These are phyloP conservation scores for Aspergillus transmontanensis DNA, from an alignment of 2,329 filamentous ascomycete species.

Conservation along the genomic window DNA sequence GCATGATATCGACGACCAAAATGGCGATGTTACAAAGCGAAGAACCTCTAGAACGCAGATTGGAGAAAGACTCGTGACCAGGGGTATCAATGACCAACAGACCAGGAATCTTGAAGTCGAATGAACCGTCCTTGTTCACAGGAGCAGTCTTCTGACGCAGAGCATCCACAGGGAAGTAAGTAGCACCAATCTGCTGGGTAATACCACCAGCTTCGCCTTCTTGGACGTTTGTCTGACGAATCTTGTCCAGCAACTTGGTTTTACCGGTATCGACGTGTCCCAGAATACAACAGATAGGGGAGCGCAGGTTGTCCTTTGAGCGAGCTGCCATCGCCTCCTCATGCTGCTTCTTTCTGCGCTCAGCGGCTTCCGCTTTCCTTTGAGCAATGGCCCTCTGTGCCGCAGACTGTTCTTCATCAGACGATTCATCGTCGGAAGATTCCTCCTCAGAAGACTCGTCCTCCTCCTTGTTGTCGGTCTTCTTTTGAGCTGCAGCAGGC, in stretches of 20 bases:
- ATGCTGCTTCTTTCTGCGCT: constrained; percentile 84
- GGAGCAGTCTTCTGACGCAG: constrained; percentile 90
- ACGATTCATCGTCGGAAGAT: constrained; percentile 53
- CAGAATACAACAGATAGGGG: constrained; percentile 98
- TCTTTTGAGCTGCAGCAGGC: constrained; percentile 19
- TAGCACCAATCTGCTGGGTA: constrained; percentile 98
- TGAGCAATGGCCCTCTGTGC: constrained; percentile 70
- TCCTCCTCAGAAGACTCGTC: constrained; percentile 34
- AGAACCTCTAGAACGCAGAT: constrained; percentile 92
- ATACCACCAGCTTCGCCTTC: constrained; percentile 99
- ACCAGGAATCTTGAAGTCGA: constrained; percentile 97
- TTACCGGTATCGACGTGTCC: constrained; percentile 99
- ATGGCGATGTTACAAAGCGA: constrained; percentile 99
- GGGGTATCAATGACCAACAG: constrained; percentile 96
- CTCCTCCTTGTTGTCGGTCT: constrained; percentile 18
- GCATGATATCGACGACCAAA: constrained; percentile 98
- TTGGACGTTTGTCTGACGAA: constrained; percentile 97
- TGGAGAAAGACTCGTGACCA: constrained; percentile 99
- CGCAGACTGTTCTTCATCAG: constrained; percentile 72
- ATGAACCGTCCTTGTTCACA: constrained; percentile 84
- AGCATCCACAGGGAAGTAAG: constrained; percentile 95
- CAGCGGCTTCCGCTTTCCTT: constrained; percentile 84
- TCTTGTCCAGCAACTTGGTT: constrained; percentile 98
- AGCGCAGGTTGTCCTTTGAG: constrained; percentile 91
- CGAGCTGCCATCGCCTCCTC: constrained; percentile 88